Conservation (phyloP, 352 stramenopile species). For the Pythium brachiatum region DNA sequence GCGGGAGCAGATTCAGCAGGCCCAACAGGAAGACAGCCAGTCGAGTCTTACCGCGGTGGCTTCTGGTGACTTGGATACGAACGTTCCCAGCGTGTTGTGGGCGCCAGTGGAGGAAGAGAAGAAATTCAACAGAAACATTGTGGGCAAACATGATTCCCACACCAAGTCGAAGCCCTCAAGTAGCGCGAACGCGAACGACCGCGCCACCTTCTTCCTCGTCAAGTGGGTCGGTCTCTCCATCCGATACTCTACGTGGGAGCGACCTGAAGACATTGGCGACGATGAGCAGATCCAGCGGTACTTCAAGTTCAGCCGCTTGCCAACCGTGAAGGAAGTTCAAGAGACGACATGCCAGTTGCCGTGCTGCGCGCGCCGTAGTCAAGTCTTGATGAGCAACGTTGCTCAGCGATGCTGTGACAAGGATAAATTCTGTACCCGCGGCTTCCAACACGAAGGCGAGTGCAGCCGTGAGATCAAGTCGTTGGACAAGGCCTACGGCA, state of each 20-base stretch:
- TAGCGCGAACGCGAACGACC: conserved; percentile 29
- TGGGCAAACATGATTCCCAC: conserved; percentile 21
- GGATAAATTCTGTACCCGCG: conserved; percentile 82
- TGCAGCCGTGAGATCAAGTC: conserved; percentile 79
- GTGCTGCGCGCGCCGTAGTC: conserved; percentile 79
- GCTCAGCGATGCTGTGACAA: conserved; percentile 67
- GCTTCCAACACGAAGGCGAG: conserved; percentile 62
- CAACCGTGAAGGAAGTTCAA: conserved; percentile 77
- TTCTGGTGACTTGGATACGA: neutral
- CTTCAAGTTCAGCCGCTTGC: conserved; percentile 85
- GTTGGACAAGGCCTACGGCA: conserved; percentile 70
- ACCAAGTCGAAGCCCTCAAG: conserved; percentile 6
- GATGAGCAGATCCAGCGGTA: conserved; percentile 88
- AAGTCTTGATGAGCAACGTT: conserved; percentile 47
- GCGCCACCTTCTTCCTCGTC: conserved; percentile 83
- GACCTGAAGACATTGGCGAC: conserved; percentile 85
- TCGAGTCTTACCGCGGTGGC: neutral
- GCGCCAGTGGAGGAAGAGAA: conserved; percentile 46
- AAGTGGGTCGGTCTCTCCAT: conserved; percentile 87
- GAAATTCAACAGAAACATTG: conserved; percentile 69
- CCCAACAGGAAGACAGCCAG: neutral
- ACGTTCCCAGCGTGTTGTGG: conserved; percentile 54
- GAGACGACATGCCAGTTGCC: conserved; percentile 84
- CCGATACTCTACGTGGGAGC: conserved; percentile 86
- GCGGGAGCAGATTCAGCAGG: conserved; percentile 3